Base-by-base conservation (phyloP, 805 yeast genomes). In the Kazachstania africana region DNA sequence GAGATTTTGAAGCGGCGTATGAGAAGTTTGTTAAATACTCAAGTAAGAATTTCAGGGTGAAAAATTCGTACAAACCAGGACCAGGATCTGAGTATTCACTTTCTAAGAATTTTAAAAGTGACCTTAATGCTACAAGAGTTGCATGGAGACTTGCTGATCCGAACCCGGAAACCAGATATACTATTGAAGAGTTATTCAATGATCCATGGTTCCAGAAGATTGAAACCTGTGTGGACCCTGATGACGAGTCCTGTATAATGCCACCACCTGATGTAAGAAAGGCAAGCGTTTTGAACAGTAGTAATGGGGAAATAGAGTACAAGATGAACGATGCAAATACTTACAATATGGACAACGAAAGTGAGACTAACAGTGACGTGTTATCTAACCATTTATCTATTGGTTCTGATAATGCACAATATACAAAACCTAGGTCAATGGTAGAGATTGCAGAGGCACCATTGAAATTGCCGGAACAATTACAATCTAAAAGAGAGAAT, bases 101-200 rank as follows among this genome's bases (percentile, higher is more conserved):
- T 63, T 84, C 85, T 0, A 65, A 72, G 35, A 74, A 68, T 39
- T 75, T 69, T 53, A 68, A 69, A 21, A 65, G 68, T 26, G 50
- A 68, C 1, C n/a, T n/a, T n/a, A 78, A 76, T 14, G 76, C 79
- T 16, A 71, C 87, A 2, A 63, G 91, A 43, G 72, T 66, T 8
- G 75, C 82, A 6, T 78, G 87, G 84, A 69, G 80, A 50, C 55
- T 80, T 29, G 70, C 78, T 47, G 85, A 79, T 44, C 83, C 84
- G 3, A 60, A 70, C 20, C 62, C 68, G 0, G 47, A 44, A 1
- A 61, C 69, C 6, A 61, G 93, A 38, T 72, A 73, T 47, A 62
- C 68, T 9, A 44, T 80, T 38, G 63, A 67, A 1, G 62, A 65
- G 13, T 54, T 80, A 19, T 72, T 75, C 38, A 47, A 62, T 3